These are phyloP conservation scores for Stylosanthes scabra DNA, from an alignment of 331 rosid species.

Conservation along the genomic window DNA sequence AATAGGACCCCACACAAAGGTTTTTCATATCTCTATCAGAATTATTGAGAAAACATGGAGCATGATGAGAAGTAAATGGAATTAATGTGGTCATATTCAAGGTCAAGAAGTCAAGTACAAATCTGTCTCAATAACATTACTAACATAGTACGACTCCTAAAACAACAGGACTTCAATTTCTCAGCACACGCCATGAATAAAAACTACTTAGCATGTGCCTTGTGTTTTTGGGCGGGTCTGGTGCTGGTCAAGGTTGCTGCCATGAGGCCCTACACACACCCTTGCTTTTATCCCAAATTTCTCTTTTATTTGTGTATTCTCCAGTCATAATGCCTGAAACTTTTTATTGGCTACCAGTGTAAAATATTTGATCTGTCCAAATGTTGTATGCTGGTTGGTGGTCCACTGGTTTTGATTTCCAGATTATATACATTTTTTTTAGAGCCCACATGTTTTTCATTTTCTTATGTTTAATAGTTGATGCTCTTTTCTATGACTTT, in stretches of 20 bases:
- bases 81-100: neutral
- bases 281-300: neutral
- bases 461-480: constrained; percentile 13
- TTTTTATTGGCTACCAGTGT: constrained; percentile 26
- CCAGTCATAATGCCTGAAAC: constrained; percentile 4
- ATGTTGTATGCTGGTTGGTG: neutral
- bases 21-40: constrained; percentile 5
- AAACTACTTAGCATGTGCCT: constrained; percentile 15
- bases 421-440: constrained; percentile 27
- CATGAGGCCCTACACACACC: neutral
- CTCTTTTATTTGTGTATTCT: constrained; percentile 12
- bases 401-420: constrained; percentile 8
- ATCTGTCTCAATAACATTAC: neutral
- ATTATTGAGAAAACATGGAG: constrained; percentile 2
- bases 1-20: constrained; percentile 11
- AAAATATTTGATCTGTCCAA: constrained; percentile 25
- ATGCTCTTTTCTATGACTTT: constrained; percentile 40
- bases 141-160: constrained; percentile 3
- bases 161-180: constrained; percentile 22
- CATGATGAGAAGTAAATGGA: neutral
- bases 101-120: neutral
- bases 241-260: constrained; percentile 20
- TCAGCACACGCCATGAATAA: neutral
- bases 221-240: neutral
- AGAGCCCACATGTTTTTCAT: neutral